Evolutionary conservation across 2,329 filamentous ascomycete genomes (phyloP).

Genomic region (Talaromyces albobiverticillius): DNA sequence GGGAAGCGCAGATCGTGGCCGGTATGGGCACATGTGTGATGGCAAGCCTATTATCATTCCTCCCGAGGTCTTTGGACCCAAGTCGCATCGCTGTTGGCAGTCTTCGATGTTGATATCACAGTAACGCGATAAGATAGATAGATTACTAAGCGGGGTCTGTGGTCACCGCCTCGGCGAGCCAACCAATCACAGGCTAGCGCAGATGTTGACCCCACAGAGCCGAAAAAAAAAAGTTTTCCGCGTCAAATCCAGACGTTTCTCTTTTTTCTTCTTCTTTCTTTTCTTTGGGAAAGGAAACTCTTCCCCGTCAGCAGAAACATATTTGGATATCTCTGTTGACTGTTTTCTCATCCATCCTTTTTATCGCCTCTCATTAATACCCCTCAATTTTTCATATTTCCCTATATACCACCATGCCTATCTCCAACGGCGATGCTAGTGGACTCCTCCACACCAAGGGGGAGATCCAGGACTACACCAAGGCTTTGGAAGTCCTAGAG

Average conservation of each 20-base stretch:
- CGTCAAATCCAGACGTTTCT: background rate
- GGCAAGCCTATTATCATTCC: too few species aligned
- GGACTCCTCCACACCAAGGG: conserved; percentile 45
- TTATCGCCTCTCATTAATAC: conserved; percentile 16
- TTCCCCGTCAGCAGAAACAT: conserved; percentile 58
- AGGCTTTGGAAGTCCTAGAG: conserved; percentile 75
- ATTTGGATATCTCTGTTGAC: conserved; percentile 44
- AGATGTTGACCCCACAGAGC: conserved; percentile 8
- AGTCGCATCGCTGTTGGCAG: too few species aligned
- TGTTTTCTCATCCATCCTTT: conserved; percentile 31
- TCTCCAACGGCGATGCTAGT: conserved; percentile 62
- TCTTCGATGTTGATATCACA: too few species aligned
- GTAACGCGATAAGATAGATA: background rate
- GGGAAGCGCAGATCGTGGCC: too few species aligned
- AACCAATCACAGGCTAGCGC: conserved; percentile 10
- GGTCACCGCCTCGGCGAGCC: background rate
- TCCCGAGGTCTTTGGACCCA: too few species aligned
- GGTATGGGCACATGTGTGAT: too few species aligned
- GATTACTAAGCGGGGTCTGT: background rate
- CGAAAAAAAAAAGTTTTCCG: conserved; percentile 14
- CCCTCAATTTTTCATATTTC: conserved; percentile 18
- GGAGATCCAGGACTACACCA: conserved; percentile 68
- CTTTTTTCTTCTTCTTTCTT: conserved; percentile 43
- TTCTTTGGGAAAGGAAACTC: conserved; percentile 57
- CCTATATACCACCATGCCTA: conserved; percentile 60